Conservation (phyloP, 2,329 filamentous ascomycete genomes). For the Trichoderma endophyticum region DNA sequence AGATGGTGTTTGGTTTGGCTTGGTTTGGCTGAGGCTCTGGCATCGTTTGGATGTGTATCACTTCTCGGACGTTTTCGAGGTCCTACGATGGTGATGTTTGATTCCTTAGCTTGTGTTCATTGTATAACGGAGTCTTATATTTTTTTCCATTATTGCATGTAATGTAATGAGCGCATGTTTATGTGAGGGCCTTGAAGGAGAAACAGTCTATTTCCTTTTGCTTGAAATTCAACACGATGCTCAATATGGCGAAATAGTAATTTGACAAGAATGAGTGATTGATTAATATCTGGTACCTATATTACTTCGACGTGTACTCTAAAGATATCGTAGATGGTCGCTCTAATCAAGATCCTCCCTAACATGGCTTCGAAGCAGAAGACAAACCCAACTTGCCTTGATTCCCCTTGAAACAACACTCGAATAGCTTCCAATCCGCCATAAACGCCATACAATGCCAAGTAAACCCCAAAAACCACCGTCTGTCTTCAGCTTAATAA, state of each 20-base stretch:
- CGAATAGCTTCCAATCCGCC: neutral
- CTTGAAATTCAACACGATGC: too few relatives aligned
- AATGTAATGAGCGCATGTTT: neutral
- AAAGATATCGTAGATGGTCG: neutral
- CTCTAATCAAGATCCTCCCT: neutral
- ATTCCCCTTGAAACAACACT: neutral
- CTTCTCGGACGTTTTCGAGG: neutral
- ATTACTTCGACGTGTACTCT: neutral
- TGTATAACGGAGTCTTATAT: neutral
- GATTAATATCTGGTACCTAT: neutral
- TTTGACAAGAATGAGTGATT: neutral
- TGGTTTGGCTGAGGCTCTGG: neutral
- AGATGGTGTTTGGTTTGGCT: neutral
- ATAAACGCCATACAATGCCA: constrained; percentile 38
- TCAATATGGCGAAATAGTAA: neutral
- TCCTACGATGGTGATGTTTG: neutral
- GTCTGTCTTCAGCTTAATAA: neutral
- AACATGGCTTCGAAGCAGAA: neutral
- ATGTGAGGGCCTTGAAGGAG: neutral
- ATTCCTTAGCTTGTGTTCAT: neutral
- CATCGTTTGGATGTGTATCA: neutral
- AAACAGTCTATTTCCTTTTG: neutral
- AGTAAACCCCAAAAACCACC: neutral
- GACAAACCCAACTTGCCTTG: neutral
- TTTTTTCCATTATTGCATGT: neutral